Evolutionary conservation across 441 rosid genomes (phyloP).

Genomic region (Syzygium malaccense): DNA sequence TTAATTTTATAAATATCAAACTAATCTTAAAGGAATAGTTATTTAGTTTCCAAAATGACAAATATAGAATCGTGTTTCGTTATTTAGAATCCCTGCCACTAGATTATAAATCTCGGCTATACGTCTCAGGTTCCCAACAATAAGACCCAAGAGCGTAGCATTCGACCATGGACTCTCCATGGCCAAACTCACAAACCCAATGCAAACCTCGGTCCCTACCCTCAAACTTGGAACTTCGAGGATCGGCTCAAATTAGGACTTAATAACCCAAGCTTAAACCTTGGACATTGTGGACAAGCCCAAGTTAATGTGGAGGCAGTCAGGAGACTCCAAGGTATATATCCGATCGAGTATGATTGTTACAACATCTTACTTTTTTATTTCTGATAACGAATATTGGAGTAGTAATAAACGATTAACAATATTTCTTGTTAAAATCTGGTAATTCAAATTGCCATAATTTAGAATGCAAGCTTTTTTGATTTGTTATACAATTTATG

Average conservation of each 20-base stretch:
- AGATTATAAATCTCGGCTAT: not conserved
- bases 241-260: too few species aligned
- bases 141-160: too few species aligned
- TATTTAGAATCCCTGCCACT: too few species aligned
- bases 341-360: not conserved
- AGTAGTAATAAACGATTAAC: not conserved
- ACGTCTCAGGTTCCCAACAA: not conserved
- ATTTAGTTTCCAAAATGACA: too few species aligned
- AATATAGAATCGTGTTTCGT: too few species aligned
- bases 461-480: not conserved
- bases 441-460: not conserved
- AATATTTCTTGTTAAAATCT: not conserved
- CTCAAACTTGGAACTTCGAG: too few species aligned
- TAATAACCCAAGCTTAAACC: too few species aligned
- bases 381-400: not conserved
- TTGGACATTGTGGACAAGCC: not conserved
- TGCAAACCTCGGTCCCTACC: too few species aligned
- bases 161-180: too few species aligned
- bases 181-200: too few species aligned
- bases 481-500: not conserved
- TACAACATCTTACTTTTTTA: not conserved
- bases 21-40: too few species aligned
- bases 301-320: not conserved
- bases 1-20: too few species aligned
- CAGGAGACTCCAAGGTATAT: not conserved